A percentile compares a stretch with the other conserved stretches of the same genome.
Conservation (phyloP, 257 asterid genomes). For the Ajuga chamaepitys region DNA sequence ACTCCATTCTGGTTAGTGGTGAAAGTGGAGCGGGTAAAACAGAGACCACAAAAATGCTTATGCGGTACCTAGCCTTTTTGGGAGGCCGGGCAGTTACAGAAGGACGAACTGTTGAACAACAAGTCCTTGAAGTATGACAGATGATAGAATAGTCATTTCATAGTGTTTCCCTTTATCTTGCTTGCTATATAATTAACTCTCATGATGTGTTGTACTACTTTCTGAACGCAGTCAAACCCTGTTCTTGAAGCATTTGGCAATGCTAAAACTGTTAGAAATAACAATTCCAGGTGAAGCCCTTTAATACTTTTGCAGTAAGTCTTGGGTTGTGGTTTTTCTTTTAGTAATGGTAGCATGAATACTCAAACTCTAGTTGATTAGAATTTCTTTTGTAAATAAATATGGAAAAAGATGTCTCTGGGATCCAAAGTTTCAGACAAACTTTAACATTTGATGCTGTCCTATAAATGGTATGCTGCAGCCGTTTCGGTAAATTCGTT, state of each 20-base stretch:
- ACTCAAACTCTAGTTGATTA: not conserved
- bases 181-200: conserved; percentile 17
- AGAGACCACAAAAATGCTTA: conserved; percentile 98
- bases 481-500: conserved; percentile 96
- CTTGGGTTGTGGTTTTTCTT: conserved; percentile 5
- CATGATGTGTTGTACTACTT: conserved; percentile 19
- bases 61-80: conserved; percentile 88
- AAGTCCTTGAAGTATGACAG: conserved; percentile 88
- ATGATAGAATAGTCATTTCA: conserved; percentile 20
- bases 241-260: conserved; percentile 99
- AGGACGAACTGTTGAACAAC: conserved; percentile 98
- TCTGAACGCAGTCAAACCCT: conserved; percentile 84
- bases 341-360: conserved; percentile 1
- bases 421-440: conserved; percentile 1
- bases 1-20: conserved; percentile 96
- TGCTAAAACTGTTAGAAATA: conserved; percentile 96
- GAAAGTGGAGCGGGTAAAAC: conserved; percentile 99
- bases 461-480: conserved; percentile 42
- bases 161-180: conserved; percentile 8
- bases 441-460: conserved; percentile 16
- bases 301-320: conserved; percentile 21
- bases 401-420: conserved; percentile 1
- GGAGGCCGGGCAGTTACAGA: conserved; percentile 97
- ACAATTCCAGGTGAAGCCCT: conserved; percentile 86
- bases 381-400: conserved; percentile 2